Evolutionary conservation across 2,329 filamentous ascomycete species (phyloP), one percentile per base, ranked within the genome.

Genomic region (Leptographium wingfieldii): DNA sequence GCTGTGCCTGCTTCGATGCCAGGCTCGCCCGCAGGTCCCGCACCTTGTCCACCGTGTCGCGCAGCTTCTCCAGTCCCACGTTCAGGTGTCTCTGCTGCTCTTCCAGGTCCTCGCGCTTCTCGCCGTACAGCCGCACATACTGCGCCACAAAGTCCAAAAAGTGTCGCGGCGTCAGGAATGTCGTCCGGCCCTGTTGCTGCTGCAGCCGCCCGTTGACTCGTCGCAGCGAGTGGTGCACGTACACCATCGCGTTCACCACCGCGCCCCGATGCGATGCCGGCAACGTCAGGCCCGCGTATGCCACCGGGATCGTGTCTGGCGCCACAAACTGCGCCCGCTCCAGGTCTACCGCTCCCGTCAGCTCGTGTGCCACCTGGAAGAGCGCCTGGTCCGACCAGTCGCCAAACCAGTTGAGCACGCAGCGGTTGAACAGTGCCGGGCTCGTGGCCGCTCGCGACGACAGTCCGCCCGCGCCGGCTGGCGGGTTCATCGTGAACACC

Each of bases 401-500:
- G 65, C 94, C 94, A 71, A 99, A 96, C 94, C 94, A 99, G 75
- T 99, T 99, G 67, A 99, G 86, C 56, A 99, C 94, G 70, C 94
- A 99, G 80, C 94, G 87, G 77, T 99, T 99, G 86, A 99, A 99
- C 69, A 99, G 76, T 49, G 94, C 94, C 62, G 94, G 94, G 81
- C 91, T 96, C 3, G 95, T 99, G 33, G 94, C 95, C 60, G 94
- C 94, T 77, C 96, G 97, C 38, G 91, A 96, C 1, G 90, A 94
- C 10, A 99, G 77, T 0, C 94, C 92, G 67, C 94, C 94, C 69
- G 96, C 90, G 0, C 57, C 52, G 5, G 52, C 52, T 25, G 94
- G 95, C 16, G 94, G 94, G 73, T 99, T 99, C 94, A 99, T 99
- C 3, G 94, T 99, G 73, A 99, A 99, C 27, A 99, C 94, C 55